Evolutionary conservation across 495 filamentous ascomycete species (phyloP), one percentile per base, ranked within the genome.

Genomic region (Hyphodiscus hymeniophilus): DNA sequence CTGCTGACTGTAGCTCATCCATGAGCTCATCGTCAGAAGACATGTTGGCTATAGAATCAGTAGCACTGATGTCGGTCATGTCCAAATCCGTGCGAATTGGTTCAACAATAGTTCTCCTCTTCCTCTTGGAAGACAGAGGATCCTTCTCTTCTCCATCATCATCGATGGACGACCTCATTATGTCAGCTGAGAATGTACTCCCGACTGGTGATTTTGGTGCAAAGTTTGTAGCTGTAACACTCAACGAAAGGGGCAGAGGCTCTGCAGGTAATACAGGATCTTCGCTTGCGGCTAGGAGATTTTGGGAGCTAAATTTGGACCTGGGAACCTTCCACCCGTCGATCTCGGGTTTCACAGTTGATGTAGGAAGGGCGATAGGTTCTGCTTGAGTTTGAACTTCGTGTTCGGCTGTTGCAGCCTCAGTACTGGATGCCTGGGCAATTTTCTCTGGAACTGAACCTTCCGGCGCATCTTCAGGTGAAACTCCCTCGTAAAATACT

Each of bases 1-100:
- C 87, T 26, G 88, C 89, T 30, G 78, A 84, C 52, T 85, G 85
- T 42, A 95, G 69, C 69, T 95, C 88, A 48, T 92, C 85, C 80
- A 94, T 85, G 55, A 94, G 82, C 26, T 82, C 87, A 63, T 95
- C 88, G 62, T 94, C 87, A 6, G 86, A 90, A 24, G 77, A 74
- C 47, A 82, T 76, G 55, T 81, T 77, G 55, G 80, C 76, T 52
- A 82, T 74, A 2, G 80, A 79, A 51, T 73, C 71, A 20, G 77
- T 69, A 21, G 65, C 69, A 18, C 75, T 78, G 34, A 60, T 63
- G 15, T 67, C 63, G 15, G 49, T 41, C 8, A 59, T 38, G 28
- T 48, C 58, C 20, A 73, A 32, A 40, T 70, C 65, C 4, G 72
- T 75, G 43, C 71, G 66, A 50, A 84, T 83, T 10, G 75, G 74